Conservation (phyloP, 179 eudicot genomes). For the Silene noctiflora region DNA sequence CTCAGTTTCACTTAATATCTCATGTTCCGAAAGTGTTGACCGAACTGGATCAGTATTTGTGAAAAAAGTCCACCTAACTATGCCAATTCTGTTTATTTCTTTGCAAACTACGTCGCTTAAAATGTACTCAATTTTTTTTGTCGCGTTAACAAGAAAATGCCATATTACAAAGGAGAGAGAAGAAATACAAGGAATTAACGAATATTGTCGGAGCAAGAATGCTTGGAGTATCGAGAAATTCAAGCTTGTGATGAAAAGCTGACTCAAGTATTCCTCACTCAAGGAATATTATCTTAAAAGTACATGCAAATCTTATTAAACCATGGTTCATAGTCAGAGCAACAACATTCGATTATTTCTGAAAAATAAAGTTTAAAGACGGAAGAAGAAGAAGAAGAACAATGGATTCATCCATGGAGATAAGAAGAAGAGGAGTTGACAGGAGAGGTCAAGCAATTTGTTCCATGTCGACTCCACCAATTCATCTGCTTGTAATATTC, state of each 20-base stretch:
- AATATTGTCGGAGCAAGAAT: neutral
- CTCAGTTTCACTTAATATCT: too few species aligned
- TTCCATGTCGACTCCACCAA: slow-evolving; percentile 32
- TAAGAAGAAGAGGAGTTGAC: slow-evolving; percentile 20
- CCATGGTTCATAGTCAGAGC: neutral
- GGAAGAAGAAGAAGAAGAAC: neutral
- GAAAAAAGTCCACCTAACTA: too few species aligned
- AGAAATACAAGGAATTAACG: too few species aligned
- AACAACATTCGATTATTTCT: neutral
- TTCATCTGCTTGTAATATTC: slow-evolving; percentile 38
- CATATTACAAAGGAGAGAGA: too few species aligned
- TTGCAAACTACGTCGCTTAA: too few species aligned
- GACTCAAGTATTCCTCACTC: slow-evolving; percentile 10
- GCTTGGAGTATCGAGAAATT: slow-evolving; percentile 5
- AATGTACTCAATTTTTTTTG: too few species aligned
- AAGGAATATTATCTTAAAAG: neutral
- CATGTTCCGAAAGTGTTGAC: too few species aligned
- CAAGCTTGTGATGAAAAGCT: neutral
- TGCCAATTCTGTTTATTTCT: too few species aligned
- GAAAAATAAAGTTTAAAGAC: neutral
- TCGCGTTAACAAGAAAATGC: too few species aligned
- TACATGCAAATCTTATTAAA: neutral
- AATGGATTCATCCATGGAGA: slow-evolving; percentile 12
- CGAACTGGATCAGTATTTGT: too few species aligned
- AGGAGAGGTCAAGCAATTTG: slow-evolving; percentile 23